phyloP scores from a whole-genome alignment of 2,329 filamentous ascomycete genomes.

The Xylaria sp. region DNA sequence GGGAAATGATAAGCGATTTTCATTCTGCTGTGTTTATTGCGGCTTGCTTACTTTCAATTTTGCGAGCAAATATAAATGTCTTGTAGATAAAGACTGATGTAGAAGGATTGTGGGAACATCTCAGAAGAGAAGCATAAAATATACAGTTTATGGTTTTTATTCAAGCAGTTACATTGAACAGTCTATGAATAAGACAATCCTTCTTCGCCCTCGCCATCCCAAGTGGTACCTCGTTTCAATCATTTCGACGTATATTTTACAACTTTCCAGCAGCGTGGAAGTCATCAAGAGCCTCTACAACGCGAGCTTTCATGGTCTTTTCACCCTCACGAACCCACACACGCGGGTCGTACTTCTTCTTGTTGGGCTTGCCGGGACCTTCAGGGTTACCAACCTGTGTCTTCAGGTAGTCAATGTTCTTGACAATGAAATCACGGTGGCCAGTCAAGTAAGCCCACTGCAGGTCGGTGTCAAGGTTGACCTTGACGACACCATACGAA shows the following conservation, averaged over 20 bases:
- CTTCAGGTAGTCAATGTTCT: constrained; percentile 94
- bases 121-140: background rate
- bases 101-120: background rate
- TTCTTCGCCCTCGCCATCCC: constrained; percentile 1
- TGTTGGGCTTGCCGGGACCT: constrained; percentile 97
- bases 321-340: constrained; percentile 97
- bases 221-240: background rate
- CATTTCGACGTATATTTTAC: constrained; percentile 58
- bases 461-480: constrained; percentile 98
- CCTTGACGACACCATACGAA: constrained; percentile 95
- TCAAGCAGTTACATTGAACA: background rate
- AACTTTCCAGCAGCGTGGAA: constrained; percentile 87
- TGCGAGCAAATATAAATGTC: no score
- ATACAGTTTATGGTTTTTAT: background rate
- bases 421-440: constrained; percentile 92
- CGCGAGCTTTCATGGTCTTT: constrained; percentile 91
- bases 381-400: constrained; percentile 94
- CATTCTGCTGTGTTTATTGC: background rate
- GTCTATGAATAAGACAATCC: constrained; percentile 11
- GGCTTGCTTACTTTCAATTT: background rate
- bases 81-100: background rate
- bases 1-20: background rate
- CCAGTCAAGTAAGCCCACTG: constrained; percentile 93
- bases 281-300: constrained; percentile 84
- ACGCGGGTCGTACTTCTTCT: constrained; percentile 91